Conservation (phyloP, 371 early-diverging fungal genomes). For the Entomophthora muscae region DNA sequence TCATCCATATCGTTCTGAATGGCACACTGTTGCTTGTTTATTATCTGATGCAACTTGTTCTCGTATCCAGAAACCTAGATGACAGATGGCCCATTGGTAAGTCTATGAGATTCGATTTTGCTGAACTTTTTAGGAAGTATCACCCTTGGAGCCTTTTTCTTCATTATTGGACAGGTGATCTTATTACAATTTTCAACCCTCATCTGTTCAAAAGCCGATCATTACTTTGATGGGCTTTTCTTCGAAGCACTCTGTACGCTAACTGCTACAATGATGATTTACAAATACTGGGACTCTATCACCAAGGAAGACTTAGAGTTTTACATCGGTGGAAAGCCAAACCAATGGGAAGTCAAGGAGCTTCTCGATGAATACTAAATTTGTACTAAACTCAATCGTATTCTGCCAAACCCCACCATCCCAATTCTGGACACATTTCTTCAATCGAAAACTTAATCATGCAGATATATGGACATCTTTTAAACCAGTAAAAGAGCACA, state of each 20-base stretch:
- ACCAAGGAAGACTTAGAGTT: slow-evolving; percentile 97
- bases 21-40: slow-evolving; percentile 65
- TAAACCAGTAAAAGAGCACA: too few relatives aligned
- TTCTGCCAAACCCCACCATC: too few relatives aligned
- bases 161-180: slow-evolving; percentile 64
- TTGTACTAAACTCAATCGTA: too few relatives aligned
- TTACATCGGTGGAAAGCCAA: slow-evolving; percentile 73
- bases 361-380: slow-evolving; percentile 29
- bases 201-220: slow-evolving; percentile 73
- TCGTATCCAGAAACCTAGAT: slow-evolving; percentile 86
- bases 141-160: slow-evolving; percentile 69
- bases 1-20: slow-evolving; percentile 72
- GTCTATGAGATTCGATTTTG: background rate
- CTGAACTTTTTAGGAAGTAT: slow-evolving; percentile 35
- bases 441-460: too few relatives aligned
- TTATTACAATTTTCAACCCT: slow-evolving; percentile 51
- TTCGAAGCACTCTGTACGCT: slow-evolving; percentile 79
- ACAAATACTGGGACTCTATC: slow-evolving; percentile 97
- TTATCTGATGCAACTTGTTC: slow-evolving; percentile 69
- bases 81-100: slow-evolving; percentile 82
- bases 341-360: slow-evolving; percentile 89
- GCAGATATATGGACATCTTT: too few relatives aligned
- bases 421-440: too few relatives aligned
- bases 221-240: slow-evolving; percentile 95
- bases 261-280: slow-evolving; percentile 93